Conservation (phyloP, 257 asterid species). For the Dorcoceras hygrometricum region DNA sequence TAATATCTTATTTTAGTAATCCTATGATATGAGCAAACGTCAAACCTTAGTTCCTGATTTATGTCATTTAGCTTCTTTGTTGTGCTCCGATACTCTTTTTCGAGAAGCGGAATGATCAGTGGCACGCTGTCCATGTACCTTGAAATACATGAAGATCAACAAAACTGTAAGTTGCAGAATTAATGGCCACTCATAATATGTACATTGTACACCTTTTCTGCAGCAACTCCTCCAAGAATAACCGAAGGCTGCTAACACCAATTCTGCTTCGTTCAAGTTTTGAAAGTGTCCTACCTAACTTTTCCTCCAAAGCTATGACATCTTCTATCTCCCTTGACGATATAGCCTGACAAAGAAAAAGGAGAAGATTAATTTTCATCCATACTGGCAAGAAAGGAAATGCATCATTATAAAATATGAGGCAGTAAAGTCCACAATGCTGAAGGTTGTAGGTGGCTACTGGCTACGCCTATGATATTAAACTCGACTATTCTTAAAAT, state of each 20-base stretch:
- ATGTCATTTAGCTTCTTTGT: slow-evolving; percentile 81
- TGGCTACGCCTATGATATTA: background rate
- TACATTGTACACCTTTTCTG: slow-evolving; percentile 54
- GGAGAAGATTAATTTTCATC: slow-evolving; percentile 16
- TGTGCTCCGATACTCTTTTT: slow-evolving; percentile 74
- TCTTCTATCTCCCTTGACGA: slow-evolving; percentile 83
- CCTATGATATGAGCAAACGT: background rate
- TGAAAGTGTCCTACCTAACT: slow-evolving; percentile 84
- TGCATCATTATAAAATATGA: slow-evolving; percentile 7
- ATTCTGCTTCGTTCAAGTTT: slow-evolving; percentile 81
- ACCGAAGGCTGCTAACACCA: slow-evolving; percentile 91
- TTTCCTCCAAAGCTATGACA: slow-evolving; percentile 79
- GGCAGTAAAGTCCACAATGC: background rate
- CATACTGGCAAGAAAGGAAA: slow-evolving; percentile 15
- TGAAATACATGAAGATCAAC: slow-evolving; percentile 25
- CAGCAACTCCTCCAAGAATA: slow-evolving; percentile 89
- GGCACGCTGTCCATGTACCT: slow-evolving; percentile 98
- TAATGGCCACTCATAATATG: slow-evolving; percentile 17
- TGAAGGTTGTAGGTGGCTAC: background rate
- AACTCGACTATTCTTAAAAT: background rate
- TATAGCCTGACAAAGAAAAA: slow-evolving; percentile 54
- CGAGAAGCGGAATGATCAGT: slow-evolving; percentile 88
- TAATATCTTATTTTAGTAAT: background rate
- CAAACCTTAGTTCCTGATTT: slow-evolving; percentile 86
- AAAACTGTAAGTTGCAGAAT: slow-evolving; percentile 26